A percentile compares a stretch with the other conserved stretches of the same genome.
phyloP scores from a whole-genome alignment of 768 basidiomycete species.

The Auricularia cornea region DNA sequence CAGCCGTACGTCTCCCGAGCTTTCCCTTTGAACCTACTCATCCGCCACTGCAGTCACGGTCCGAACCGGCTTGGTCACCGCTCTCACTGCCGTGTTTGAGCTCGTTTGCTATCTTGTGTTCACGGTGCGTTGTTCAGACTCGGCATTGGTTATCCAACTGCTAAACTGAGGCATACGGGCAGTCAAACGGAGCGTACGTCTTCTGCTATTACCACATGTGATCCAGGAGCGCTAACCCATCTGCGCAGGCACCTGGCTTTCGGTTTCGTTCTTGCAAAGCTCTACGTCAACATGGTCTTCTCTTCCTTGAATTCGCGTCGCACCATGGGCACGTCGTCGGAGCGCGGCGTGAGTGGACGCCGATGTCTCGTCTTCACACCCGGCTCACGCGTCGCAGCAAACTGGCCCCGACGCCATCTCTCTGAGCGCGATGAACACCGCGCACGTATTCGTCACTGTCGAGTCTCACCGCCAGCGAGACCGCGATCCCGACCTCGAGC shows the following conservation, averaged over 20 bases:
- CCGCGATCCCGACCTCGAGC: background rate
- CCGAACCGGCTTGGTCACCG: background rate
- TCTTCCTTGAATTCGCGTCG: background rate
- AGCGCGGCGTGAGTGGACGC: background rate
- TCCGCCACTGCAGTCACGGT: background rate
- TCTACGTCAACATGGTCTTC: background rate
- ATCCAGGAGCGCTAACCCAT: too few species aligned
- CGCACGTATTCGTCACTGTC: background rate
- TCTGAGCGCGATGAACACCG: background rate
- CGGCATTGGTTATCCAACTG: background rate
- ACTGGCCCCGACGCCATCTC: background rate
- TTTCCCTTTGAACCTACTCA: background rate
- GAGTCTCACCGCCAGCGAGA: background rate
- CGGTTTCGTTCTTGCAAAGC: background rate
- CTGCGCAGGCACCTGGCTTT: background rate
- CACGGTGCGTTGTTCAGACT: background rate
- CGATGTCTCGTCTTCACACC: too few species aligned
- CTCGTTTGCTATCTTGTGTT: background rate
- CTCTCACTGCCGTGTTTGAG: background rate
- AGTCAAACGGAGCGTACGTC: background rate
- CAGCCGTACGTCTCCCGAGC: background rate
- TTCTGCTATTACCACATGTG: too few species aligned
- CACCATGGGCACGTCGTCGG: background rate
- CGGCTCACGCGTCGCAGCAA: background rate
- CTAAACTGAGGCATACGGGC: too few species aligned